Evolutionary conservation across 73 alveolate genomes (phyloP).

Genomic region (Loxodes magnus): DNA sequence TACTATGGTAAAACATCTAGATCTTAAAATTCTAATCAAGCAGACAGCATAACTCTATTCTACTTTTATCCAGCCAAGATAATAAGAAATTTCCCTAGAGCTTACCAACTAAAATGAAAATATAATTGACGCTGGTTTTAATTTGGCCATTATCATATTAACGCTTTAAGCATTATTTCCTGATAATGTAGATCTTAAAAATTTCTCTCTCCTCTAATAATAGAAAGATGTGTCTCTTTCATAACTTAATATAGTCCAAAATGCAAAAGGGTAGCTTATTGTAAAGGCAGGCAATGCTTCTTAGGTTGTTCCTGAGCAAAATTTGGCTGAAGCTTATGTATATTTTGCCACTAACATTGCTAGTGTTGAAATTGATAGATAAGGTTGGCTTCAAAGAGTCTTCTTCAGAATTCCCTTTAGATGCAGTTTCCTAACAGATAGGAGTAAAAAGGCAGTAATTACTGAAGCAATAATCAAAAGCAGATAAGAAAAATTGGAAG

Average conservation of each 20-base stretch:
- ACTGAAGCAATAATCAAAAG: neutral
- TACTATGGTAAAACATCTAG: too few relatives aligned
- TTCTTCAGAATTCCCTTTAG: conserved; percentile 4
- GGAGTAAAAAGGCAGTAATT: neutral
- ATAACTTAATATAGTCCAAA: neutral
- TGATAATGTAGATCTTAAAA: neutral
- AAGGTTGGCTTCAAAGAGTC: neutral
- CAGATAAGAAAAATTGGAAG: conserved; percentile 12
- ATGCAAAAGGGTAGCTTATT: neutral
- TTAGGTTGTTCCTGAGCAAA: neutral
- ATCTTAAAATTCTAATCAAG: too few relatives aligned
- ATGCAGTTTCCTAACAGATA: neutral
- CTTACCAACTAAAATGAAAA: too few relatives aligned
- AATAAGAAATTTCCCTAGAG: too few relatives aligned
- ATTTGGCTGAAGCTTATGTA: neutral
- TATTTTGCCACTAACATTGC: conserved; percentile 10
- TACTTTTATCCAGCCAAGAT: too few relatives aligned
- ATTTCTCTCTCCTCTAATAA: neutral
- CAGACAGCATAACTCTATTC: too few relatives aligned
- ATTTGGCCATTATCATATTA: neutral
- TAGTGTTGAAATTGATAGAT: conserved; percentile 1
- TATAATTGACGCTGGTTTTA: conserved; percentile 2
- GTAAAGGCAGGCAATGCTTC: neutral
- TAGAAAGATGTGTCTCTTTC: neutral
- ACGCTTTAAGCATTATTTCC: conserved; percentile 2